Evolutionary conservation across 257 asterid species (phyloP).

Genomic region (Lavandula angustifolia): DNA sequence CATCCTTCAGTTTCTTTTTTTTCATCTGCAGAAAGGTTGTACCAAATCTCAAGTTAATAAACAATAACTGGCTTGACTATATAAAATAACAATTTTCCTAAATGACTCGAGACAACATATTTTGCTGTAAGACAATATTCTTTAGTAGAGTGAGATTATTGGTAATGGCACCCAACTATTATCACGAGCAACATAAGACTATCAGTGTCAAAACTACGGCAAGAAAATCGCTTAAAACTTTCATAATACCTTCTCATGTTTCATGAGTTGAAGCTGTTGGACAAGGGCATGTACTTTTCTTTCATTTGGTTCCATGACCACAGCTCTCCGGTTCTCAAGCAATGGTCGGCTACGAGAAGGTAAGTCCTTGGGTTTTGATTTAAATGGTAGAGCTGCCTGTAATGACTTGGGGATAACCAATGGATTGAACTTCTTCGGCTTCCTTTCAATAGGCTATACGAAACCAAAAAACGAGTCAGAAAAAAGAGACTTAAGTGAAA

Average conservation of each 20-base stretch:
- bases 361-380: constrained; percentile 72
- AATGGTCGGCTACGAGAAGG: constrained; percentile 47
- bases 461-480: constrained; percentile 20
- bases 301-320: constrained; percentile 81
- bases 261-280: constrained; percentile 68
- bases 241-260: constrained; percentile 58
- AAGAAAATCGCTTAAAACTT: neutral
- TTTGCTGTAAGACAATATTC: too few species aligned
- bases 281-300: constrained; percentile 64
- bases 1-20: constrained; percentile 65
- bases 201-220: neutral
- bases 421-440: constrained; percentile 78
- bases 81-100: too few species aligned
- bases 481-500: constrained; percentile 17
- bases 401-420: constrained; percentile 73
- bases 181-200: neutral
- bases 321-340: constrained; percentile 67
- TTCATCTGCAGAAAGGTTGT: constrained; percentile 45
- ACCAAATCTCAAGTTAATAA: constrained; percentile 15
- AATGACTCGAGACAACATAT: too few species aligned
- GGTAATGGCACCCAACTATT: too few species aligned
- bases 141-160: too few species aligned
- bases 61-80: neutral
- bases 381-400: constrained; percentile 74
- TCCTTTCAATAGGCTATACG: constrained; percentile 79